A percentile compares a stretch with the other conserved stretches of the same genome.
phyloP scores from a whole-genome alignment of 768 basidiomycete genomes.

The Suillus tomentosus region DNA sequence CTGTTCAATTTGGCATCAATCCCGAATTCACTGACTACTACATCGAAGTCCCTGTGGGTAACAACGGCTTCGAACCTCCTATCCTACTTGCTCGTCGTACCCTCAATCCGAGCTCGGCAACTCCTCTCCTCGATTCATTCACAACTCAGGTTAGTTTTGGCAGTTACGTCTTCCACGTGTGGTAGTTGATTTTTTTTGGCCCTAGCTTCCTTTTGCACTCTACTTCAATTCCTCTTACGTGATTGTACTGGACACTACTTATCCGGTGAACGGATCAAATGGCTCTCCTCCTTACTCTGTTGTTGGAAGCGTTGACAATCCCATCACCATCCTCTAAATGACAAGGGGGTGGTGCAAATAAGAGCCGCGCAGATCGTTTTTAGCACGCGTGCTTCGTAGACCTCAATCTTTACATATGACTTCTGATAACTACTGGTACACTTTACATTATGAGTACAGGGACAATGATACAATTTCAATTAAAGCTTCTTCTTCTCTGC shows the following conservation, averaged over 20 bases:
- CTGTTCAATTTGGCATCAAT: constrained; percentile 21
- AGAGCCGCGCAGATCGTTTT: not conserved
- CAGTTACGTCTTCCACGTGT: not conserved
- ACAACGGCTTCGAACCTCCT: constrained; percentile 32
- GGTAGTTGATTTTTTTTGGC: constrained; percentile 12
- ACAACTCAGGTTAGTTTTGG: constrained; percentile 20
- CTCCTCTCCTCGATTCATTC: constrained; percentile 18
- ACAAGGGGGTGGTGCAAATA: not conserved
- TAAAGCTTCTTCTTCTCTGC: not conserved
- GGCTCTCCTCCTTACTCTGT: constrained; percentile 23
- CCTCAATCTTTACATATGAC: not conserved
- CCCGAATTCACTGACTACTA: constrained; percentile 35
- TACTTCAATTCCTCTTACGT: constrained; percentile 27
- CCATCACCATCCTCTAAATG: constrained; percentile 15
- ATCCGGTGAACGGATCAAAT: constrained; percentile 21
- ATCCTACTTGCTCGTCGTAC: constrained; percentile 31
- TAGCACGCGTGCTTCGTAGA: not conserved
- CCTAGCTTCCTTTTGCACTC: constrained; percentile 27
- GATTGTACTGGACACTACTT: constrained; percentile 28
- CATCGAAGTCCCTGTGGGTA: constrained; percentile 34
- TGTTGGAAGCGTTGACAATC: constrained; percentile 22
- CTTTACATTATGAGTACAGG: not conserved
- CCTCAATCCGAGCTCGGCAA: constrained; percentile 9
- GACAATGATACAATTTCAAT: not conserved
- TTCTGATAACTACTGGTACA: not conserved